Evolutionary conservation across 208 protist species (phyloP).

Genomic region (Tetramitus jugosus): DNA sequence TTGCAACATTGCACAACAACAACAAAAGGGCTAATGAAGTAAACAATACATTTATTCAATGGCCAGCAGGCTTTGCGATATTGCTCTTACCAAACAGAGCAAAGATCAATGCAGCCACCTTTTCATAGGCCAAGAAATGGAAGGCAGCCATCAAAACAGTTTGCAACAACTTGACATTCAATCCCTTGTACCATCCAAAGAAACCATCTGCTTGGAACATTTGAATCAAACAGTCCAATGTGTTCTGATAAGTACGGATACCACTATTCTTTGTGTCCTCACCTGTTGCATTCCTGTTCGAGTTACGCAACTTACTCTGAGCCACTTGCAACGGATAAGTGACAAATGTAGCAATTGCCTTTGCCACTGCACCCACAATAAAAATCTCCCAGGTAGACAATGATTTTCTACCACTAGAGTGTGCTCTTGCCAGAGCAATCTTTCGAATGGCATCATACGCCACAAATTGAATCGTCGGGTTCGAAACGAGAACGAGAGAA

Average conservation of each 20-base stretch:
- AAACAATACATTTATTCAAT: too few relatives aligned
- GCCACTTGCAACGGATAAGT: constrained; percentile 21
- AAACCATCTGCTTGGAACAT: constrained; percentile 7
- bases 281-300: neutral
- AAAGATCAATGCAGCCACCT: neutral
- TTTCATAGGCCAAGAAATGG: constrained; percentile 4
- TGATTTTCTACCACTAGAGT: neutral
- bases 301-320: neutral
- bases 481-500: neutral
- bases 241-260: neutral
- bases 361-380: neutral
- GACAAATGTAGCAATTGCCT: neutral
- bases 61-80: too few relatives aligned
- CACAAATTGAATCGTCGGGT: constrained; percentile 17
- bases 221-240: constrained; percentile 5
- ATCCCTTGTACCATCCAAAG: constrained; percentile 14
- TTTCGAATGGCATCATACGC: constrained; percentile 5
- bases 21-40: too few relatives aligned
- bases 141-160: constrained; percentile 18
- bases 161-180: constrained; percentile 5
- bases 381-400: neutral
- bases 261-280: neutral
- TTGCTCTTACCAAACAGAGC: too few relatives aligned
- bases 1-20: too few relatives aligned
- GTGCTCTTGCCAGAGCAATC: neutral